Evolutionary conservation across 257 asterid genomes (phyloP).

Genomic region (Salvia rosmarinus): DNA sequence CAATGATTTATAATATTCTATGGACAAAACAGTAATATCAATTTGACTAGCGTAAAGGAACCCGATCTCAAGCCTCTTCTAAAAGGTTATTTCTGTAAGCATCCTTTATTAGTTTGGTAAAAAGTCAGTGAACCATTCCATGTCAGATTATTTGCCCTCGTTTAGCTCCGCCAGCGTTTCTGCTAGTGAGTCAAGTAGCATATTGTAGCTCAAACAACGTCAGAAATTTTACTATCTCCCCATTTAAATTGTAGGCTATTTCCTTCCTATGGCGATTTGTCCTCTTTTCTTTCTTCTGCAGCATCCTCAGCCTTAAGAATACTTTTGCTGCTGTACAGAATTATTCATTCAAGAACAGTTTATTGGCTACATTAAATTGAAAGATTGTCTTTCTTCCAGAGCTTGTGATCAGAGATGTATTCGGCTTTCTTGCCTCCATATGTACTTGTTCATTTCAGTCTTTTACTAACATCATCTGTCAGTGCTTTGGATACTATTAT

Average conservation of each 20-base stretch:
- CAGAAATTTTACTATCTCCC: background rate
- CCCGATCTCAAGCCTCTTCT: slow-evolving; percentile 4
- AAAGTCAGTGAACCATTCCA: slow-evolving; percentile 10
- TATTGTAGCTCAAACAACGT: slow-evolving; percentile 21
- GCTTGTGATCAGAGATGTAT: slow-evolving; percentile 9
- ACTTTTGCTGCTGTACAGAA: background rate
- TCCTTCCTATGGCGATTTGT: slow-evolving; percentile 18
- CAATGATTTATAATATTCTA: background rate
- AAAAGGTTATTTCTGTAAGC: slow-evolving; percentile 19
- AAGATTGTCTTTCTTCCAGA: slow-evolving; percentile 14
- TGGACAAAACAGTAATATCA: slow-evolving; percentile 1
- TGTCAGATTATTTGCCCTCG: slow-evolving; percentile 12
- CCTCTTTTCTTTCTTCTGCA: background rate
- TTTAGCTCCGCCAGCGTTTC: background rate
- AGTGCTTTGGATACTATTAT: slow-evolving; percentile 9
- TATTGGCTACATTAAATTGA: slow-evolving; percentile 9
- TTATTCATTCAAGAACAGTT: background rate
- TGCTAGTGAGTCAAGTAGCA: slow-evolving; percentile 19
- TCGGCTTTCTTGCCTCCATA: background rate
- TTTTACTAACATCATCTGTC: slow-evolving; percentile 16
- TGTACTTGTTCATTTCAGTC: slow-evolving; percentile 13
- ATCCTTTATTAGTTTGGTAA: slow-evolving; percentile 6
- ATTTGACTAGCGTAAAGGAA: background rate
- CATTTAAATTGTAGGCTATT: slow-evolving; percentile 4
- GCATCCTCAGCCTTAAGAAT: slow-evolving; percentile 10